Percentiles rank a stretch among this genome's conserved stretches.
Evolutionary conservation across 202 grass and related monocot genomes (phyloP).

Genomic region (Hordeum pubiflorum): DNA sequence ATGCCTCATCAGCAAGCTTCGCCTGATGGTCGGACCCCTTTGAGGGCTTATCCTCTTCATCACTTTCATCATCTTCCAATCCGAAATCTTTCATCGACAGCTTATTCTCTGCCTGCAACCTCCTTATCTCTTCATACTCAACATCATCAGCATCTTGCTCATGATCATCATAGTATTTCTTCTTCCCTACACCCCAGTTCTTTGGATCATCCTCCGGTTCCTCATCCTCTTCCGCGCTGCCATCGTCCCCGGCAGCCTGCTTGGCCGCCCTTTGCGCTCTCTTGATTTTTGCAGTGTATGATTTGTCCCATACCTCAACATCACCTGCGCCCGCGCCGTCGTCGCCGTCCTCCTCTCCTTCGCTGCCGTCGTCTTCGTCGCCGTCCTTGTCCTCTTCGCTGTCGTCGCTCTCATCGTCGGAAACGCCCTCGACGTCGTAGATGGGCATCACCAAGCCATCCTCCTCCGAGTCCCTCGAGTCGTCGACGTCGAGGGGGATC

Average conservation of each 20-base stretch:
- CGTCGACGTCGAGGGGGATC: constrained; percentile 48
- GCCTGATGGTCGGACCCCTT: constrained; percentile 35
- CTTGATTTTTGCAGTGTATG: constrained; percentile 50
- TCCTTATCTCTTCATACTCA: constrained; percentile 41
- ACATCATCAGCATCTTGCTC: constrained; percentile 60
- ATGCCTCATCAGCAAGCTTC: constrained; percentile 30
- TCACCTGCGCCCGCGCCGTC: constrained; percentile 7
- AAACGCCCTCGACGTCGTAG: constrained; percentile 56
- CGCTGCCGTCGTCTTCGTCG: constrained; percentile 8
- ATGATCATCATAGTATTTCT: constrained; percentile 46
- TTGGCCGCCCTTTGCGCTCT: constrained; percentile 51
- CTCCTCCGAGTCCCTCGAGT: constrained; percentile 44
- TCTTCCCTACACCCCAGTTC: constrained; percentile 57
- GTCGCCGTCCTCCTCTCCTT: constrained; percentile 30
- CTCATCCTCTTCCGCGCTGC: constrained; percentile 66
- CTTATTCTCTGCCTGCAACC: constrained; percentile 46
- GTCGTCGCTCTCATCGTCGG: constrained; percentile 45
- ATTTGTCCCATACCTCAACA: constrained; percentile 33
- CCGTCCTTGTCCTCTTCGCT: constrained; percentile 27
- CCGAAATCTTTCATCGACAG: constrained; percentile 80
- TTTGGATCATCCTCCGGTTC: constrained; percentile 43
- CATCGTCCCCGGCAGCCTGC: constrained; percentile 67
- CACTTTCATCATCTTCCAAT: constrained; percentile 53
- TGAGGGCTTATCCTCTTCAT: constrained; percentile 28
- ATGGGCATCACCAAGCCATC: constrained; percentile 63